Evolutionary conservation across 2,329 filamentous ascomycete genomes (phyloP), one percentile per base, ranked within the genome.

Genomic region (Calonectria montana): DNA sequence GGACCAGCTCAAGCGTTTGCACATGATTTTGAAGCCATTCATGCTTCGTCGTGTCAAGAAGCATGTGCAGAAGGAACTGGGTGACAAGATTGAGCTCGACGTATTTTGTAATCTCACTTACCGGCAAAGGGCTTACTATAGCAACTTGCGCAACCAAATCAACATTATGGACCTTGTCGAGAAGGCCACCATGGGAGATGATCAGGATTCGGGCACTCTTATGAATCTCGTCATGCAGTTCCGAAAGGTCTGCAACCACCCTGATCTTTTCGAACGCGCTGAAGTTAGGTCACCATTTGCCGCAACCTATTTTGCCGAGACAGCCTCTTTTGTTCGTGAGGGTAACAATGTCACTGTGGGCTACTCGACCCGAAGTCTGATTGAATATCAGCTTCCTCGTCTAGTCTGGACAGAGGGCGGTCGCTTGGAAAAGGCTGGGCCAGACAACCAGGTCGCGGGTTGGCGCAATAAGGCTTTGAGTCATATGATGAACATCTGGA

Each of bases 211-310:
- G 41, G 96, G 96, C 47, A 98, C 96, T 1, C 86, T 99, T 79
- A 98, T 99, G 97, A 99, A 99, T 84, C 88, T 99, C 75, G 97
- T 99, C 74, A 99, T 99, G 97, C 97, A 99, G 85, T 99, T 99
- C 90, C 92, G 97, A 79, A 99, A 99, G 86, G 97, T 99, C 69
- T 99, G 97, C 87, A 99, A 99, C 81, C 97, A 99, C 82, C 97
- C 97, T 0, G 97, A 99, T 84, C 85, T 99, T 39, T 99, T 99
- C 78, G 96, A 99, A 84, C 93, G 97, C 55, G 96, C 96, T 12
- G 96, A 98, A 73, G 97, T 95, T 10, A 93, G 91, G 27, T 98
- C 96, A 10, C 95, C 97, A 0, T 93, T 96, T 79, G 93, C 94
- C 1, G 92, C 93, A 78, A 91, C 92, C n/a, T 91, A 93, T 81